Base-by-base conservation (phyloP, 352 stramenopile species). In the Discostella stelligera region DNA sequence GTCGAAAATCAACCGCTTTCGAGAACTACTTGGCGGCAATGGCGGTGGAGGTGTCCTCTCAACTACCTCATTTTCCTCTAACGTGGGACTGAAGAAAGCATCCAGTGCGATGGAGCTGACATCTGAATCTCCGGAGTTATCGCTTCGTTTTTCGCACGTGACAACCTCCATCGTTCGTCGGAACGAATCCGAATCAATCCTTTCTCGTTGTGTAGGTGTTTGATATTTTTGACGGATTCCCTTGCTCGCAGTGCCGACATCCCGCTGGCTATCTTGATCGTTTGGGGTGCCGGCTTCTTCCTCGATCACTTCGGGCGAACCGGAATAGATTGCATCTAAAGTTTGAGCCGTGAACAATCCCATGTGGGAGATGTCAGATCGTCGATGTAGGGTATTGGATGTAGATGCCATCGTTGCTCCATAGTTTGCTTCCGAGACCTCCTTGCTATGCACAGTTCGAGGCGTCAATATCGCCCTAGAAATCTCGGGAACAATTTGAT, bases 321-420 rank as follows among this genome's bases (percentile, higher is more conserved):
- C 41, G 18, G 62, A 64, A 73, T 79, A 49, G 62, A 79, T 79
- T 14, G 56, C 63, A 50, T 63, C 55, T 14, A 79, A 53, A 27
- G 62, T 79, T 59, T 64, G 41, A 64, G 50, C n/a, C 39, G 71
- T 73, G 23, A 79, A 79, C 49, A 79, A 73, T n/a, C 71, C 65
- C 25, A 71, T 41, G 23, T 58, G 21, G 20, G 71, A 79, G 20
- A 68, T 66, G 37, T 66, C 21, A 21, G 52, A 59, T 0, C 71
- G 53, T 14, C 63, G 50, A 53, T 79, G 71, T 5, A 69, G 41
- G 41, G 71, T 73, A 32, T 79, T 79, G 14, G 55, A 30, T 16
- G 71, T 73, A 41, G 68, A 64, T 41, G 46, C 30, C 53, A 54
- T 63, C 32, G 61, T 68, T 16, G 37, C 54, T 67, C 66, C 66